Conservation (phyloP, 495 filamentous ascomycete species). For the Jackrogersella minutella region DNA sequence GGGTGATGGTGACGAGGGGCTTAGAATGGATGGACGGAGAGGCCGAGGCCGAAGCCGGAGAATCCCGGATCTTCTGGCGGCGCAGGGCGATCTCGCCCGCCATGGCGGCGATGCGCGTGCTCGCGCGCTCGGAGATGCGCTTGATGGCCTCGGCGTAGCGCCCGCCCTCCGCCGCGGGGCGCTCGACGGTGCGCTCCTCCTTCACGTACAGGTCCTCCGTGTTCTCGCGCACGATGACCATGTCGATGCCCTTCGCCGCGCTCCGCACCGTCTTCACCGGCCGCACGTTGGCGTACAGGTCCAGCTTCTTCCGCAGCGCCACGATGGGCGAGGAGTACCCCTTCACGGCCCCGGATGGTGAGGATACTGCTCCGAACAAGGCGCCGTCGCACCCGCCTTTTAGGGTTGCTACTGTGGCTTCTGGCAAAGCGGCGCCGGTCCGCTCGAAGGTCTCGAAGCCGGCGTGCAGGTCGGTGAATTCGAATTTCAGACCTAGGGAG, state of each 20-base stretch:
- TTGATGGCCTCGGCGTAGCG: conserved; percentile 98
- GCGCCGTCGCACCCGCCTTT: conserved; percentile 93
- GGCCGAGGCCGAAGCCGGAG: conserved; percentile 48
- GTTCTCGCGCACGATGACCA: conserved; percentile 98
- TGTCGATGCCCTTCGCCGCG: conserved; percentile 76
- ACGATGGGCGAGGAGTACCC: conserved; percentile 98
- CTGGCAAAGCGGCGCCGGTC: conserved; percentile 86
- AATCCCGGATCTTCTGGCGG: conserved; percentile 82
- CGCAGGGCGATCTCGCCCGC: conserved; percentile 93
- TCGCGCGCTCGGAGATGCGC: conserved; percentile 87
- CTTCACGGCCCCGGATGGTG: conserved; percentile 84
- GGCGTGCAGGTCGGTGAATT: conserved; percentile 89
- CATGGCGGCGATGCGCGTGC: conserved; percentile 83
- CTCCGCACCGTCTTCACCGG: conserved; percentile 85
- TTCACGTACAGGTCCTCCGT: conserved; percentile 99
- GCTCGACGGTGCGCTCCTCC: conserved; percentile 84
- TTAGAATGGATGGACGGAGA: conserved; percentile 69
- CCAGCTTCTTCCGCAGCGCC: conserved; percentile 91
- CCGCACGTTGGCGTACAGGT: conserved; percentile 96
- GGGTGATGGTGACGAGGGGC: conserved; percentile 92
- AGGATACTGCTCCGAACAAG: conserved; percentile 95
- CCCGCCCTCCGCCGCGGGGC: conserved; percentile 64
- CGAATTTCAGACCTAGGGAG: conserved; percentile 87
- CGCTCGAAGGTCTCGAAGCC: conserved; percentile 92
- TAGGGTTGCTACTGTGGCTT: conserved; percentile 85